A percentile compares a stretch with the other conserved stretches of the same genome.
phyloP scores from a whole-genome alignment of 345 rosid species.

The Salix purpurea region DNA sequence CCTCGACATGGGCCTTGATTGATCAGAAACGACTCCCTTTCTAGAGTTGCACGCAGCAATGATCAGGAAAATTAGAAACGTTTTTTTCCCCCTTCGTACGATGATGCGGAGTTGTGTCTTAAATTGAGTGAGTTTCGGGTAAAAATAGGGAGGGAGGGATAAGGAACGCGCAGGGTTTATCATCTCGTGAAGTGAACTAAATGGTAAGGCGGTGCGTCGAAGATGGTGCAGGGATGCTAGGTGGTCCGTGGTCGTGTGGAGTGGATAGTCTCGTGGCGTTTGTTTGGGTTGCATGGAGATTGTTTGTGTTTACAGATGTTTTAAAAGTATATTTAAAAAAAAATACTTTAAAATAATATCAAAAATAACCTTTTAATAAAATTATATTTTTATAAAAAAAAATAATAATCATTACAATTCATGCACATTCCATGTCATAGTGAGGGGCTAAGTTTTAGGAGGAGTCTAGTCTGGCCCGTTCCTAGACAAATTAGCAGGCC shows the following conservation, averaged over 20 bases:
- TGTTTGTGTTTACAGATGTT: too few species aligned
- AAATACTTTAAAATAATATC: too few species aligned
- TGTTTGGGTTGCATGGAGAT: background rate
- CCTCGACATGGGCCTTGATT: constrained; percentile 14
- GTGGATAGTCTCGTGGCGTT: background rate
- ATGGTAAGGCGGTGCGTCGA: background rate
- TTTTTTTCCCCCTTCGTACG: background rate
- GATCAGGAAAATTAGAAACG: background rate
- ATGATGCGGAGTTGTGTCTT: background rate
- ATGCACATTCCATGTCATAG: too few species aligned
- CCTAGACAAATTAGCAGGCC: background rate
- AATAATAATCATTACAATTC: too few species aligned
- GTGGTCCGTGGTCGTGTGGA: background rate
- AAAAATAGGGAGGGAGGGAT: background rate
- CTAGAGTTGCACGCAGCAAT: background rate
- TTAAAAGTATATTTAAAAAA: too few species aligned
- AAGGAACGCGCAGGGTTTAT: background rate
- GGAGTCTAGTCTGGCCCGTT: background rate
- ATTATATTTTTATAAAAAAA: too few species aligned
- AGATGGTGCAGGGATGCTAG: background rate
- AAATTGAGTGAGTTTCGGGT: background rate
- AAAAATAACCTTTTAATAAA: too few species aligned
- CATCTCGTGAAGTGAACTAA: background rate
- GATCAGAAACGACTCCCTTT: constrained; percentile 19
- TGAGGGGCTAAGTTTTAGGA: background rate